Conservation (phyloP, 139 green algal species). For the Deuterostichococcus epilithicus region DNA sequence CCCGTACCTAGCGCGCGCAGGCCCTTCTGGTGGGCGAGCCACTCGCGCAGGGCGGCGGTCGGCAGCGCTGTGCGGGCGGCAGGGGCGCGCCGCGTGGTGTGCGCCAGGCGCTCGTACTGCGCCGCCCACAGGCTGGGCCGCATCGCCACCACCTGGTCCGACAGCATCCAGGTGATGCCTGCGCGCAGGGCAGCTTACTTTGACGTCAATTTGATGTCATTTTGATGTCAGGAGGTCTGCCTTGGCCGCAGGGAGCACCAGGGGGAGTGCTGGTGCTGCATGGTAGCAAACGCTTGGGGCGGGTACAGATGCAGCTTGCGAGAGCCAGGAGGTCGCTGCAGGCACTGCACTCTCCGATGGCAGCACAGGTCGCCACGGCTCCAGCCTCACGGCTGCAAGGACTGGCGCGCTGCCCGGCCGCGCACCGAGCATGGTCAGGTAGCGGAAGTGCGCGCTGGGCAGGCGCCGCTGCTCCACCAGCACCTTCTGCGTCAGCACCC, state of each 20-base stretch:
- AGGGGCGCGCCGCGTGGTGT: not conserved
- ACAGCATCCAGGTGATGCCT: slow-evolving; percentile 41
- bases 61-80: not conserved
- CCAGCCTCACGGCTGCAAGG: too few relatives aligned
- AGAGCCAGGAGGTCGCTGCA: too few relatives aligned
- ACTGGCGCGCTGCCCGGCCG: too few relatives aligned
- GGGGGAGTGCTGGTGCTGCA: too few relatives aligned
- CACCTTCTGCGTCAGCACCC: slow-evolving; percentile 45
- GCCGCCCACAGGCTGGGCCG: slow-evolving; percentile 9
- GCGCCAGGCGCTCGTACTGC: not conserved
- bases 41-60: slow-evolving; percentile 17
- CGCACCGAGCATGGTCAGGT: slow-evolving; percentile 44
- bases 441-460: slow-evolving; percentile 35
- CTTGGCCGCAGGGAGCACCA: too few relatives aligned
- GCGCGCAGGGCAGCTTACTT: too few relatives aligned
- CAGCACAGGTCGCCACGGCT: too few relatives aligned
- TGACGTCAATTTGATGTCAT: too few relatives aligned
- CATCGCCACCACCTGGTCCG: slow-evolving; percentile 27
- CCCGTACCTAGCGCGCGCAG: slow-evolving; percentile 29
- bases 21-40: slow-evolving; percentile 41
- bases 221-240: too few relatives aligned
- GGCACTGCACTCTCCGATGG: too few relatives aligned
- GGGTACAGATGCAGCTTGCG: too few relatives aligned
- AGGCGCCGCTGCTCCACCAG: slow-evolving; percentile 34
- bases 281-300: too few relatives aligned